Evolutionary conservation across 2,329 filamentous ascomycete species (phyloP), one percentile per base, ranked within the genome.

Genomic region (Bipolaris bicolor): DNA sequence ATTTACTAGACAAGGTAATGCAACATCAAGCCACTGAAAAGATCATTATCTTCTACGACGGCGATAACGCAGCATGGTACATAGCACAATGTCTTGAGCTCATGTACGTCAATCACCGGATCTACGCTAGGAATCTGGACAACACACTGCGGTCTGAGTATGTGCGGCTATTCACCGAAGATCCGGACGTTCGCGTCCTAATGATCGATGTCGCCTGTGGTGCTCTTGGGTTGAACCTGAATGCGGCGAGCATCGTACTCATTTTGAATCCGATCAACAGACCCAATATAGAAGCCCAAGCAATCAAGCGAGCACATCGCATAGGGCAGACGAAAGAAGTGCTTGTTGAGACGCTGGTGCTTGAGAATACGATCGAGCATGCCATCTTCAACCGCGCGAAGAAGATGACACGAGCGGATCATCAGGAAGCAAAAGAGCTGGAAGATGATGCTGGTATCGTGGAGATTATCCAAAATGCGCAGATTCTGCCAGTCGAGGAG

Each of bases 171-270:
- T 97, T 97, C 76, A 91, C 93, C 61, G 79, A 88, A 40, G 87
- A 86, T 16, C 77, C 83, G 0, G 83, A 84, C 7, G 87, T 93
- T 53, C 85, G 91, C 5, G 91, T 97, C 0, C 79, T 97, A 2
- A 82, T 97, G 1, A 97, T 97, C 89, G 92, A 97, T 69, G 85
- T 97, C n/a, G 86, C 86, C 1, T 91, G 95, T 71, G 93, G 93
- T 29, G 91, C 93, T 0, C 91, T 93, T 60, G 94, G 94, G 0
- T 82, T 98, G 0, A 93, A 97, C 71, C 87, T 97, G 74, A 88
- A 88, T 49, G 87, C 86, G 10, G 93, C 93, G 1, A 95, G 90
- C 4, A 82, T 94, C 2, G 88, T 98, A 9, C 96, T 92, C 76
- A 97, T 98, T 61, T 84, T 96, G 53, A 94, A 90, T 62, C 93